Base-by-base conservation (phyloP, 305 asterid genomes). In the Solanum hybrid region DNA sequence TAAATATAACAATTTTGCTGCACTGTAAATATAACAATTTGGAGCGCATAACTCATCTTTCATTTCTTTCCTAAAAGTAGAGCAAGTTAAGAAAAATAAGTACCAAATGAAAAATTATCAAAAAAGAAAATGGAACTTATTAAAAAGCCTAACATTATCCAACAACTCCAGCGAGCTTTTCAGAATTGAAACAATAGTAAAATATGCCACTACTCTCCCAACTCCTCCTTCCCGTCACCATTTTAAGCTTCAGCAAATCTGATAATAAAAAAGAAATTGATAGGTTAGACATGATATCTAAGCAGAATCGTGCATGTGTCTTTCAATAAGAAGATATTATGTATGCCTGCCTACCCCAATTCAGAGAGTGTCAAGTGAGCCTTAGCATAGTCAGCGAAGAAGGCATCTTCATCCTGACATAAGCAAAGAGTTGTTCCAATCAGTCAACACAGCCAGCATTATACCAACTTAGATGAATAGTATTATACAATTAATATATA, bases 321-420 rank as follows among this genome's bases (percentile, higher is more conserved):
- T 38, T 38, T 38, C 45, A 38, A 38, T 38, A 38, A 38, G 45
- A 38, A 38, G 45, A 10, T 38, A 38, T 38, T 38, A 38, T 38
- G 45, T 38, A 38, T 36, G 10, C 38, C 36, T 41, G 87, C 91
- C 90, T 93, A 96, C 99, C 99, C 99, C 91, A 96, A 91, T 92
- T 97, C 99, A 84, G 98, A 96, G 29, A 97, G 98, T 93, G 94
- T 96, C 96, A 92, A 17, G 92, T 97, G 99, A 88, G 99, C 95
- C 90, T 72, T 95, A 0, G 98, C 94, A 79, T 97, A 96, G 72
- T 97, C 98, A 2, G 94, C 95, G 80, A 96, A 97, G 95, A 97
- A 96, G 17, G 97, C 96, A 89, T 97, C 99, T 93, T 97, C 99
- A 86, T 95, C 98, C 98, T 96, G 91, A 57, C 24, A 90, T 33